Conservation (phyloP, 1,284 basidiomycete genomes). For the Tilletia caries region DNA sequence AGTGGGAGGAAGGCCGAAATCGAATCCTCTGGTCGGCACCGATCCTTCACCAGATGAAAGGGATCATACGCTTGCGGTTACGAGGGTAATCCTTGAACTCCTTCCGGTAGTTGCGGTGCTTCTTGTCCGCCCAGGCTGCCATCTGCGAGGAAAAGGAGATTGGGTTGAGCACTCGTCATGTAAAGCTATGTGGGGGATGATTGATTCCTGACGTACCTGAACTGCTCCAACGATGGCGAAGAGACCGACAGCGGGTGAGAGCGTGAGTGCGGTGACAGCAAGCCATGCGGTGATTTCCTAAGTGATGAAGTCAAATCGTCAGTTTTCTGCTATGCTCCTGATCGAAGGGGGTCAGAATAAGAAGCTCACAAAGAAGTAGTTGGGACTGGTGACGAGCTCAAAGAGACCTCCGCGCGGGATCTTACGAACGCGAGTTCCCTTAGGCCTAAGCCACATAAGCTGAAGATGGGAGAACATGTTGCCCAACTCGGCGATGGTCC, state of each 20-base stretch:
- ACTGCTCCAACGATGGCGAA: conserved; percentile 66
- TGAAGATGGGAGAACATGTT: conserved; percentile 81
- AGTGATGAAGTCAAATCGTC: not conserved
- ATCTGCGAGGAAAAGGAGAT: conserved; percentile 65
- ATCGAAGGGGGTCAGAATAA: too few species aligned
- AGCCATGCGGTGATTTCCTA: conserved; percentile 67
- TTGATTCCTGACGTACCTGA: not conserved
- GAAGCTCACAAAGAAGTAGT: conserved; percentile 81
- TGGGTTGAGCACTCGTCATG: too few species aligned
- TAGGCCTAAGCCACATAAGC: conserved; percentile 75
- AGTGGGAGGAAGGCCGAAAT: too few species aligned
- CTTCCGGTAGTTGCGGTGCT: conserved; percentile 83
- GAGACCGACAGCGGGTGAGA: conserved; percentile 62
- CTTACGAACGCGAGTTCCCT: conserved; percentile 72
- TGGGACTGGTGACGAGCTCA: conserved; percentile 78
- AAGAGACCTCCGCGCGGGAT: conserved; percentile 81
- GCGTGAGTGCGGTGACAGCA: conserved; percentile 71
- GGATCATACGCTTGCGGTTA: conserved; percentile 74
- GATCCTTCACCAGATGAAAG: conserved; percentile 59
- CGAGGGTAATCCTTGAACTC: conserved; percentile 84
- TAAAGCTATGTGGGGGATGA: too few species aligned
- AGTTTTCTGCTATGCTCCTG: not conserved
- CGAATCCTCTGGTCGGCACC: not conserved
- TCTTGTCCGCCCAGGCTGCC: conserved; percentile 85
- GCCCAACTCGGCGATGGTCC: conserved; percentile 76